Percentiles rank a stretch among this genome's conserved stretches.
Evolutionary conservation across 331 rosid genomes (phyloP).

Genomic region (Erythrophleum ivorense): DNA sequence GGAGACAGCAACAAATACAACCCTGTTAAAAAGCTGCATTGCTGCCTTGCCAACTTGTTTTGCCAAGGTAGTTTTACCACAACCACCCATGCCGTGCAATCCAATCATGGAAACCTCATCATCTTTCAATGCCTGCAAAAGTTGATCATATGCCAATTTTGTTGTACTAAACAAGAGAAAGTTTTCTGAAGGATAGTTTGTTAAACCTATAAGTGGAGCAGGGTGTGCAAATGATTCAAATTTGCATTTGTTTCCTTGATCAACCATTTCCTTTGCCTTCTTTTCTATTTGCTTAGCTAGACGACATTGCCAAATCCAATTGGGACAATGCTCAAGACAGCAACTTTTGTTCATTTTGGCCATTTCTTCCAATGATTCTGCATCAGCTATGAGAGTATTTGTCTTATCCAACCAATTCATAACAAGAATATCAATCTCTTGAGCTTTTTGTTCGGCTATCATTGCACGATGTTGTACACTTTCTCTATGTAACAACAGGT

Average conservation of each 20-base stretch:
- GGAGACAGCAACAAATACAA: not conserved
- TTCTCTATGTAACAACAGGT: no score
- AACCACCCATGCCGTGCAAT: not conserved
- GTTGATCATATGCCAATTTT: not conserved
- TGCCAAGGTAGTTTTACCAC: not conserved
- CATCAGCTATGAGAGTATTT: not conserved
- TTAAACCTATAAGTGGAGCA: not conserved
- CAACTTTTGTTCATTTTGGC: not conserved
- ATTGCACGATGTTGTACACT: no score
- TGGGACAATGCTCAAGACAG: constrained; percentile 7
- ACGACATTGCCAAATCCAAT: not conserved
- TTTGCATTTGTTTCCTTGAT: not conserved
- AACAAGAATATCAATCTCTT: no score
- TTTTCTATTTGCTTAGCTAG: not conserved
- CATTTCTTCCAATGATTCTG: not conserved
- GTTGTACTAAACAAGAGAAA: not conserved
- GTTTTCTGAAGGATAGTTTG: not conserved
- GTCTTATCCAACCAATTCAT: not conserved
- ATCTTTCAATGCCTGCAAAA: not conserved
- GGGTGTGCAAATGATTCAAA: not conserved
- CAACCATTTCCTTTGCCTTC: not conserved
- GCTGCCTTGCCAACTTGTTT: not conserved
- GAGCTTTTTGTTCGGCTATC: no score
- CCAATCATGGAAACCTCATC: not conserved
- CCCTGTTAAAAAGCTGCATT: not conserved